phyloP scores from a whole-genome alignment of 2,329 filamentous ascomycete genomes.

The Biscogniauxia sp. region DNA sequence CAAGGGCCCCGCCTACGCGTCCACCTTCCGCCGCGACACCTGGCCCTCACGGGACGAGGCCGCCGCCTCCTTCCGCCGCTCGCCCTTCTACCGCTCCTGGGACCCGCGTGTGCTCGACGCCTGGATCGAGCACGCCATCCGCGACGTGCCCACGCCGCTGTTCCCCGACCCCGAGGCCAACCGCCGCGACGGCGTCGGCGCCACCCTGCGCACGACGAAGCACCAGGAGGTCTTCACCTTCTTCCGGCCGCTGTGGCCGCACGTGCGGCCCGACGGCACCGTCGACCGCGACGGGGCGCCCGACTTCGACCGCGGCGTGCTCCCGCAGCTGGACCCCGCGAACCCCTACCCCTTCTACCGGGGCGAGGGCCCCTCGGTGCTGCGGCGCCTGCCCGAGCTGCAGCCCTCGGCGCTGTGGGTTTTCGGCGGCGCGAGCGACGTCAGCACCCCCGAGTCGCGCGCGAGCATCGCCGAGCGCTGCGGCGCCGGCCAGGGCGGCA shows the following conservation, averaged over 20 bases:
- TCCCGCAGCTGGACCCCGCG: constrained; percentile 33
- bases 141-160: constrained; percentile 64
- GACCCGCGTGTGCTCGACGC: constrained; percentile 74
- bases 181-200: constrained; percentile 40
- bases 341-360: constrained; percentile 61
- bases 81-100: constrained; percentile 79
- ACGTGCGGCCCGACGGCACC: constrained; percentile 39
- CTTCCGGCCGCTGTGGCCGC: constrained; percentile 57
- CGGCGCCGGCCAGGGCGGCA: constrained; percentile 65
- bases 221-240: constrained; percentile 87
- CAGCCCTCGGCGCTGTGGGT: constrained; percentile 68
- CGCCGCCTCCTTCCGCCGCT: constrained; percentile 61
- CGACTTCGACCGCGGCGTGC: constrained; percentile 44
- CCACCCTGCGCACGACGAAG: constrained; percentile 78
- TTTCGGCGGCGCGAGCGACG: constrained; percentile 59
- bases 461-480: constrained; percentile 62
- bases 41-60: constrained; percentile 79
- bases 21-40: constrained; percentile 69
- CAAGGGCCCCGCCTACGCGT: constrained; percentile 53
- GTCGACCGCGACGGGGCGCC: constrained; percentile 41
- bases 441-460: constrained; percentile 51
- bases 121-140: constrained; percentile 72
- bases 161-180: constrained; percentile 45
- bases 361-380: constrained; percentile 58
- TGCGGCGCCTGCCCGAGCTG: constrained; percentile 56